Conservation (phyloP, 2,329 filamentous ascomycete species). For the Aspergillus fischeri region DNA sequence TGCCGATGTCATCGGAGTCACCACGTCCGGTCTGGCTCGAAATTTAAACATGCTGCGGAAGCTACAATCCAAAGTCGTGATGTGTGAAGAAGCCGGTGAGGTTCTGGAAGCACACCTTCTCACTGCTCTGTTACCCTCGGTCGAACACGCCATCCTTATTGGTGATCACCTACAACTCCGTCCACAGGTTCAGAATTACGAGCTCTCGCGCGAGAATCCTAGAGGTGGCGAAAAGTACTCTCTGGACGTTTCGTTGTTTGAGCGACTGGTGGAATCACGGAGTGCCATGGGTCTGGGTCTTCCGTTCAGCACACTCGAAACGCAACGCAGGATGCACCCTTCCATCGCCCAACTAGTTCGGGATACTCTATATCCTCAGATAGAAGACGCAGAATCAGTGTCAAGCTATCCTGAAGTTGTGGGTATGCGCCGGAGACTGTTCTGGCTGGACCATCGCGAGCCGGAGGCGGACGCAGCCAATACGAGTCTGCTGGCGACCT, state of each 20-base stretch:
- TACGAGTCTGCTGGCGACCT: constrained; percentile 29
- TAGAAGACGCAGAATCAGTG: constrained; percentile 49
- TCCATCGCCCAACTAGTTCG: constrained; percentile 57
- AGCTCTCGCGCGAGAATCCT: constrained; percentile 33
- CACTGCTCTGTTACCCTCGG: constrained; percentile 33
- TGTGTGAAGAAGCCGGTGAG: constrained; percentile 67
- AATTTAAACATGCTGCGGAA: constrained; percentile 42
- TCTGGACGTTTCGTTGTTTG: constrained; percentile 51
- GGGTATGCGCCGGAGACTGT: constrained; percentile 48
- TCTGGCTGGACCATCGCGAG: constrained; percentile 50
- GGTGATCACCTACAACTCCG: constrained; percentile 34
- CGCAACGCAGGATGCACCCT: constrained; percentile 64
- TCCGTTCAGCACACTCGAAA: constrained; percentile 46
- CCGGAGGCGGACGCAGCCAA: constrained; percentile 33
- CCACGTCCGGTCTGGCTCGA: constrained; percentile 49
- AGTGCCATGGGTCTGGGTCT: constrained; percentile 18
- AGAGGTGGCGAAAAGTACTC: constrained; percentile 35
- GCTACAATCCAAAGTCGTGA: constrained; percentile 41
- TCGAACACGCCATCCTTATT: constrained; percentile 40
- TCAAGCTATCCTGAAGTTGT: constrained; percentile 38
- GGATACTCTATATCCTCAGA: constrained; percentile 52
- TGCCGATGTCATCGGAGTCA: constrained; percentile 51
- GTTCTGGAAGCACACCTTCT: constrained; percentile 59
- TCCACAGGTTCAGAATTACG: constrained; percentile 38
- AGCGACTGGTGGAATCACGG: constrained; percentile 42